Evolutionary conservation across 2,329 filamentous ascomycete species (phyloP), one percentile per base, ranked within the genome.

Genomic region (Pseudogymnoascus sp.): DNA sequence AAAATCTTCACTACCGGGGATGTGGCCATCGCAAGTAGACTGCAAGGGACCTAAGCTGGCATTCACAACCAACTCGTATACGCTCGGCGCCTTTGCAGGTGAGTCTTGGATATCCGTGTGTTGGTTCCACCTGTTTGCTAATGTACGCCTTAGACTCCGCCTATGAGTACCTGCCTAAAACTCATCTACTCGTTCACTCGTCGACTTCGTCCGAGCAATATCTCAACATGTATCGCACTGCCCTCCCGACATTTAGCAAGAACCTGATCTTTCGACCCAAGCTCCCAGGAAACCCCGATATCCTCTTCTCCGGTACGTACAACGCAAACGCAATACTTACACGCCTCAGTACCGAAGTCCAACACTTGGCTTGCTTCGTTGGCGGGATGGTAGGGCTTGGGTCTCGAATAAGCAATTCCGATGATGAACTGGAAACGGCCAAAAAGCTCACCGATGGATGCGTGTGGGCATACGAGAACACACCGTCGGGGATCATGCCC

Each of bases 21-120:
- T 95, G 78, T 95, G 88, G 88, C 89, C 89, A 1, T 79, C 82
- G 19, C 77, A 78, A 60, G 75, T 93, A 60, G 83, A 92, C 72
- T 81, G 74, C 77, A 78, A 69, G 77, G 81, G 66, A 80, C 78
- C 76, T 72, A 77, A 70, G 68, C 77, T 78, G 38, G 75, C 11
- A 70, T 67, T 15, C 75, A 75, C 7, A 73, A 63, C 2, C 69
- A 53, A 23, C 46, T 53, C 46, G 15, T 53, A 31, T 53, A 53
- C 80, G 0, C 74, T 86, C 1, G 83, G 83, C 15, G 83, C 79
- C 1, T 72, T 80, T 38, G 77, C 80, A 3, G 63, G 60, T 44
- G 33, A 53, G 60, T 38, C 38, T 35, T 15, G 31, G 13, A 31
- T 26, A 13, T 7, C 15, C 29, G 13, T 31, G 17, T 62, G 23